Evolutionary conservation across 441 rosid genomes (phyloP).

Genomic region (Pelargonium myrrhifolium): DNA sequence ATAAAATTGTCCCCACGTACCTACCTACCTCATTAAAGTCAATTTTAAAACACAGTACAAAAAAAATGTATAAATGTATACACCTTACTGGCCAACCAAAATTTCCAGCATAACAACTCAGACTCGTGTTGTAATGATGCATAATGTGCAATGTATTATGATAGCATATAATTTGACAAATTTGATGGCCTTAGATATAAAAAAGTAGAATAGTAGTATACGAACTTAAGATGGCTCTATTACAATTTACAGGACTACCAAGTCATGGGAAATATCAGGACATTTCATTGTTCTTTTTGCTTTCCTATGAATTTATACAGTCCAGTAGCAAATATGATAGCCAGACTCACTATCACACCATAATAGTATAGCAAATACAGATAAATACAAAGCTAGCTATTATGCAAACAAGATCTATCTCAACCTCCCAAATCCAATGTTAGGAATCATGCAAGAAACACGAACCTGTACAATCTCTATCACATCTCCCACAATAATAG

Average conservation of each 20-base stretch:
- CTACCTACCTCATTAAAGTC: conserved; percentile 10
- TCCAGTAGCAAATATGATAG: background rate
- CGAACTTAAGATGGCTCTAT: no score
- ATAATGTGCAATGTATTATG: background rate
- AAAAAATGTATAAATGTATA: background rate
- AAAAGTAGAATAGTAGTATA: no score
- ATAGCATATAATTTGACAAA: background rate
- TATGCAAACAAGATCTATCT: background rate
- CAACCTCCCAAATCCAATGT: background rate
- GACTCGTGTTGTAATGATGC: background rate
- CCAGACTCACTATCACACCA: background rate
- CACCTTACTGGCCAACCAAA: background rate
- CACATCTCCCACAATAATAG: no score
- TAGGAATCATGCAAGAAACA: background rate
- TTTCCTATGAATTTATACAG: no score
- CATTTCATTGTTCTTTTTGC: no score
- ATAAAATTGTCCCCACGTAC: no score
- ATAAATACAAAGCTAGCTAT: background rate
- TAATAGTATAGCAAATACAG: background rate
- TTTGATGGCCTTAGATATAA: no score
- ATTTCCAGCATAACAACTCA: conserved; percentile 4
- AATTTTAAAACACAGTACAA: background rate
- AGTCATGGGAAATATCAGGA: no score
- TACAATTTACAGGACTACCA: no score
- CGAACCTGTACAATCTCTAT: no score